These are phyloP conservation scores for Stachybotrys elegans DNA, from an alignment of 2,329 filamentous ascomycete genomes.

Conservation along the genomic window DNA sequence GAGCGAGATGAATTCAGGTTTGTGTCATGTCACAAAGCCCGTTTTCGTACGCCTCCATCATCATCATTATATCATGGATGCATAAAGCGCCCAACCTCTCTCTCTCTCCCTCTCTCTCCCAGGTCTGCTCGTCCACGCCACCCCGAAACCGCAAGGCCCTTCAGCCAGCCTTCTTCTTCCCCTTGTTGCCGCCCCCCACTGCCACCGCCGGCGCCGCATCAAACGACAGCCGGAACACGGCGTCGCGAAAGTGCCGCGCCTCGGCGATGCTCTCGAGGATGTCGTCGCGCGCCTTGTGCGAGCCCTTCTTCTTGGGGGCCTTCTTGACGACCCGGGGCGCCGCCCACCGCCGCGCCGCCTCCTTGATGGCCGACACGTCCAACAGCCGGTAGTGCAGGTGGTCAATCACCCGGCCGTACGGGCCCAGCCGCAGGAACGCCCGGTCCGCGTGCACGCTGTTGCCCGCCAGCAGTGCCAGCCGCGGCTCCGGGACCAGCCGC, in stretches of 20 bases:
- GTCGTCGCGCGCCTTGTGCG: slow-evolving; percentile 81
- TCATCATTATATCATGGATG: too few relatives aligned
- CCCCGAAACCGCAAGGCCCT: too few relatives aligned
- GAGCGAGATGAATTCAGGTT: too few relatives aligned
- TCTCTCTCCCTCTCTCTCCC: too few relatives aligned
- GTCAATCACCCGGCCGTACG: slow-evolving; percentile 68
- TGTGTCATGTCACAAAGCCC: too few relatives aligned
- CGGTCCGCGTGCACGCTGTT: slow-evolving; percentile 92
- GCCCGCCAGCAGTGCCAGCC: slow-evolving; percentile 73
- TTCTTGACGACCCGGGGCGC: slow-evolving; percentile 37
- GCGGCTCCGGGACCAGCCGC: slow-evolving; percentile 59
- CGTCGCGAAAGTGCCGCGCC: slow-evolving; percentile 73
- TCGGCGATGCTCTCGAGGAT: slow-evolving; percentile 95
- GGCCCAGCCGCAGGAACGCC: slow-evolving; percentile 68
- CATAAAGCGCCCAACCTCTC: too few relatives aligned
- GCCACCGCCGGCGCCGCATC: too few relatives aligned
- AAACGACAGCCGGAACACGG: slow-evolving; percentile 52
- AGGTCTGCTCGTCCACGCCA: too few relatives aligned
- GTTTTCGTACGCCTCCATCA: too few relatives aligned
- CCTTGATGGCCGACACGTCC: slow-evolving; percentile 89
- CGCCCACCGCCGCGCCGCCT: slow-evolving; percentile 81
- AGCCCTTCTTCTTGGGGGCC: slow-evolving; percentile 66
- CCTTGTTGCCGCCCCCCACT: too few relatives aligned
- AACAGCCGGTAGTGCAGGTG: slow-evolving; percentile 86
- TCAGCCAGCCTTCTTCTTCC: slow-evolving; percentile 8